These are phyloP conservation scores for Serendipita sp. DNA, from an alignment of 768 basidiomycete genomes.

Conservation along the genomic window DNA sequence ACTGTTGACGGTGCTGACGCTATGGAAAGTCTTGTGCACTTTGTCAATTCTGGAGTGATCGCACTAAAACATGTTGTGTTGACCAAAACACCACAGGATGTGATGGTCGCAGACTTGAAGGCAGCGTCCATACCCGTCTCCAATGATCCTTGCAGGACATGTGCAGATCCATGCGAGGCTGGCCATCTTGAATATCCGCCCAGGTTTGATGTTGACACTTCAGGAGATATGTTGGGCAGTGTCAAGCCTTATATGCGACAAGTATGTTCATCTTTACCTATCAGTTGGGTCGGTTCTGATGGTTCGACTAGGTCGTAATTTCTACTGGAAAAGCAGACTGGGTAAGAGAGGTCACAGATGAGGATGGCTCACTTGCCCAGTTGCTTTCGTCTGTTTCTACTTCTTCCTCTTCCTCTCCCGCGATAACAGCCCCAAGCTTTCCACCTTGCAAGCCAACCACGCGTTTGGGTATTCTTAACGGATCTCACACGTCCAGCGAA, in stretches of 20 bases:
- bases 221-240: slow-evolving; percentile 68
- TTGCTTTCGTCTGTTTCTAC: slow-evolving; percentile 14
- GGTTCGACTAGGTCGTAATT: slow-evolving; percentile 52
- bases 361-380: slow-evolving; percentile 50
- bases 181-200: slow-evolving; percentile 61
- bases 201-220: slow-evolving; percentile 63
- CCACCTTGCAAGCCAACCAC: slow-evolving; percentile 19
- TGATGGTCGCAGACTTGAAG: slow-evolving; percentile 12
- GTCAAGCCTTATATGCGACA: slow-evolving; percentile 74
- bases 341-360: slow-evolving; percentile 64
- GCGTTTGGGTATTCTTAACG: slow-evolving; percentile 62
- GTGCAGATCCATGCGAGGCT: slow-evolving; percentile 23
- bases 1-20: background rate
- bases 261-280: slow-evolving; percentile 10
- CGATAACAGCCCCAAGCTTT: slow-evolving; percentile 17
- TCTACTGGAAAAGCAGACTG: slow-evolving; percentile 86
- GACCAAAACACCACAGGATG: slow-evolving; percentile 7
- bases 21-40: background rate
- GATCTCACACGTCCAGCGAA: slow-evolving; percentile 58
- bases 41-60: background rate
- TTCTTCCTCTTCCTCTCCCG: slow-evolving; percentile 21
- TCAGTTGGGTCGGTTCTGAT: background rate
- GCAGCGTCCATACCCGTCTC: slow-evolving; percentile 16
- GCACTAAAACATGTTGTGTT: background rate
- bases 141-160: slow-evolving; percentile 16